Evolutionary conservation across 108 stramenopile species (phyloP).

Genomic region (Seminavis robusta): DNA sequence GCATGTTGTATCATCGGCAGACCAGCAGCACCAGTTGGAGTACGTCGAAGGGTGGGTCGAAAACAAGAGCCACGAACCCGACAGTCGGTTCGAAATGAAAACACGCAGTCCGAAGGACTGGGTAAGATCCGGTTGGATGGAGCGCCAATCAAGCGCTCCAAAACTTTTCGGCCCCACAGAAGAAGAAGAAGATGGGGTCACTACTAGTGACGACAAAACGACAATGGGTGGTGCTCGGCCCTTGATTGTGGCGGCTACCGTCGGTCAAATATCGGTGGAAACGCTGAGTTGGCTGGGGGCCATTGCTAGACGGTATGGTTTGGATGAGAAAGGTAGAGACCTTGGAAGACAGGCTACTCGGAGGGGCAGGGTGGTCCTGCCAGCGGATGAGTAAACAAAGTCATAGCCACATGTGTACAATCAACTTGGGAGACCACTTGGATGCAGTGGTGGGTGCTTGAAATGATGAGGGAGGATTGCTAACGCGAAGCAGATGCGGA

Average conservation of each 20-base stretch:
- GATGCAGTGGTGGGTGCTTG: no score
- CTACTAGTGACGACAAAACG: neutral
- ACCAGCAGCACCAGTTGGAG: conserved; percentile 17
- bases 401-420: no score
- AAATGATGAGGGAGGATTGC: no score
- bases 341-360: conserved; percentile 65
- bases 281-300: conserved; percentile 82
- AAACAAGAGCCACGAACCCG: conserved; percentile 82
- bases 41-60: conserved; percentile 64
- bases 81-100: conserved; percentile 81
- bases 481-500: no score
- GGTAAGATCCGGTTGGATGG: conserved; percentile 84
- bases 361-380: conserved; percentile 11
- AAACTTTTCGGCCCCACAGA: conserved; percentile 33
- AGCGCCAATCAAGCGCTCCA: conserved; percentile 72
- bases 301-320: conserved; percentile 82
- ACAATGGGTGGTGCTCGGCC: conserved; percentile 27
- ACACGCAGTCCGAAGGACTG: conserved; percentile 9
- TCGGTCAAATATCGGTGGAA: conserved; percentile 66
- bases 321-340: conserved; percentile 52
- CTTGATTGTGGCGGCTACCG: conserved; percentile 51
- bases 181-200: conserved; percentile 3
- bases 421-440: no score
- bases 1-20: conserved; percentile 17
- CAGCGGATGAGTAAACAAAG: no score